Conservation (phyloP, 257 asterid genomes). For the Thymus mandschuricus region DNA sequence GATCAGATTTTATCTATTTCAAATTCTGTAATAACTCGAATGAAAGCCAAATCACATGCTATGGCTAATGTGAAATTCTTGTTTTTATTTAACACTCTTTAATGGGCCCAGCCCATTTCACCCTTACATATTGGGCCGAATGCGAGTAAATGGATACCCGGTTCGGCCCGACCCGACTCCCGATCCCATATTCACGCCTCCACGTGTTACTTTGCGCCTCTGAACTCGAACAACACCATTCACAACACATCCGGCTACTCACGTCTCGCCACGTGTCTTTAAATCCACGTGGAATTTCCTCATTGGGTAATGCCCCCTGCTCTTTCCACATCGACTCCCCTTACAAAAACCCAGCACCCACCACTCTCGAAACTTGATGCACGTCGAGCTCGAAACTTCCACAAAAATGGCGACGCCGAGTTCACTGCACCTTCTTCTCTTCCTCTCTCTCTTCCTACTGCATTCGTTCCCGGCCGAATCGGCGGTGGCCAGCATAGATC, state of each 20-base stretch:
- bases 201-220: neutral
- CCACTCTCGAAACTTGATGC: conserved; percentile 16
- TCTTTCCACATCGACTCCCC: conserved; percentile 48
- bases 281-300: conserved; percentile 29
- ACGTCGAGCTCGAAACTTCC: conserved; percentile 31
- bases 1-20: too few relatives aligned
- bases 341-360: conserved; percentile 38
- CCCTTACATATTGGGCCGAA: neutral
- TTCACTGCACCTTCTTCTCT: conserved; percentile 46
- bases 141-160: too few relatives aligned
- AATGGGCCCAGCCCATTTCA: neutral
- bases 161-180: neutral
- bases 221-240: conserved; percentile 32
- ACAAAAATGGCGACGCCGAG: conserved; percentile 49
- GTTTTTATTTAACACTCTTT: too few relatives aligned
- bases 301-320: conserved; percentile 37
- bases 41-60: too few relatives aligned
- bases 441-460: conserved; percentile 43
- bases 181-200: conserved; percentile 1
- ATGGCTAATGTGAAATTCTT: too few relatives aligned
- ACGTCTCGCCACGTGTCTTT: conserved; percentile 53
- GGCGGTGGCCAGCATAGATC: conserved; percentile 97
- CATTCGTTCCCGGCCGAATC: conserved; percentile 56
- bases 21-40: too few relatives aligned
- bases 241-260: conserved; percentile 67